Percentiles rank a stretch among this genome's conserved stretches.
Evolutionary conservation across 257 asterid genomes (phyloP).

Genomic region (Gentiana straminea): DNA sequence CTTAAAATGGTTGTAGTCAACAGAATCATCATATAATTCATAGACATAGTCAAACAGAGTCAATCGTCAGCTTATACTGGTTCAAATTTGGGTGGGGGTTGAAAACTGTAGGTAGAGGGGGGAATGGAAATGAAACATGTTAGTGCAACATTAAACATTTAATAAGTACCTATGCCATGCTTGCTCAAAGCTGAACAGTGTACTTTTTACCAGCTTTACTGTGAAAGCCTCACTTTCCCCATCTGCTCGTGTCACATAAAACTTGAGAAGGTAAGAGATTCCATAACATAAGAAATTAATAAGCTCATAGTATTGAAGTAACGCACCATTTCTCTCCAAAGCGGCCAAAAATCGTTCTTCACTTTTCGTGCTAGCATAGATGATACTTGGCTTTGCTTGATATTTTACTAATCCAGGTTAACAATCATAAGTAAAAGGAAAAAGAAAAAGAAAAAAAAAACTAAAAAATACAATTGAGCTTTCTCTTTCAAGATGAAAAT

Average conservation of each 20-base stretch:
- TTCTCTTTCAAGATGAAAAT: neutral
- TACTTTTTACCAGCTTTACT: constrained; percentile 84
- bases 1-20: neutral
- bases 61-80: neutral
- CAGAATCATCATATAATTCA: neutral
- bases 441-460: neutral
- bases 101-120: too few species aligned
- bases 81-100: neutral
- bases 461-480: neutral
- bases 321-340: constrained; percentile 62
- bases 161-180: constrained; percentile 89
- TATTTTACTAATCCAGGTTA: constrained; percentile 53
- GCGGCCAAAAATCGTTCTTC: constrained; percentile 75
- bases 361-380: constrained; percentile 90
- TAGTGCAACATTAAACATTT: too few species aligned
- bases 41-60: neutral
- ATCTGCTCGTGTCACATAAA: constrained; percentile 33
- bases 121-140: too few species aligned
- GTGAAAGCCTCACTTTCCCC: constrained; percentile 49
- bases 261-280: constrained; percentile 4
- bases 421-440: too few species aligned
- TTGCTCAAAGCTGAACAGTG: constrained; percentile 90
- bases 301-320: constrained; percentile 17
- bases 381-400: constrained; percentile 81
- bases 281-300: constrained; percentile 14